A percentile compares a stretch with the other conserved stretches of the same genome.
phyloP scores from a whole-genome alignment of 2,329 filamentous ascomycete species.

The Zymoseptoria tritici region DNA sequence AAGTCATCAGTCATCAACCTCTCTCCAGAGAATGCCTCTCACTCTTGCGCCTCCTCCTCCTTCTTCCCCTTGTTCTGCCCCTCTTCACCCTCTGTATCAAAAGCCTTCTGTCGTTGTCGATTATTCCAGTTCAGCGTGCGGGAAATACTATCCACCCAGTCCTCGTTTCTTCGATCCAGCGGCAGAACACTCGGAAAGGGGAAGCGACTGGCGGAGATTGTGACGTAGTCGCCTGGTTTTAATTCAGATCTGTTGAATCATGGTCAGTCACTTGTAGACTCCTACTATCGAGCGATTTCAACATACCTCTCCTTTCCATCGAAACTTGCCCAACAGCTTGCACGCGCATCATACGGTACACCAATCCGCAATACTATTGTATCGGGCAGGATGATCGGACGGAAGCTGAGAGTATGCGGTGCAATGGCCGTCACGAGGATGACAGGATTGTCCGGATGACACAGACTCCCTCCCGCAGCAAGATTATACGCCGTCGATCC shows the following conservation, averaged over 20 bases:
- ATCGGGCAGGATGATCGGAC: constrained; percentile 93
- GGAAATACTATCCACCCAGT: constrained; percentile 76
- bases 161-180: constrained; percentile 61
- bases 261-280: too few species aligned
- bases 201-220: constrained; percentile 70
- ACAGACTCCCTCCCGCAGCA: constrained; percentile 87
- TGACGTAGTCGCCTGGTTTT: constrained; percentile 72
- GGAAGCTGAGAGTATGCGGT: constrained; percentile 88
- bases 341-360: constrained; percentile 88
- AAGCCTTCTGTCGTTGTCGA: constrained; percentile 65
- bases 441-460: constrained; percentile 92
- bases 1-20: not conserved
- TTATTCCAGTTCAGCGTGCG: constrained; percentile 77
- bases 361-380: constrained; percentile 89
- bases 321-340: constrained; percentile 93
- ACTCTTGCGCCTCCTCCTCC: not conserved
- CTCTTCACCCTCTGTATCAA: constrained; percentile 30
- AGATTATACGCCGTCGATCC: constrained; percentile 95
- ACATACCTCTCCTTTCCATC: constrained; percentile 74
- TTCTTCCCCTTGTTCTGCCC: not conserved
- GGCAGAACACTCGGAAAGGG: constrained; percentile 73
- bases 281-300: too few species aligned
- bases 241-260: constrained; percentile 48
- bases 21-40: not conserved
- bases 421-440: constrained; percentile 93